A percentile compares a stretch with the other conserved stretches of the same genome.
Evolutionary conservation across 2,329 filamentous ascomycete species (phyloP).

Genomic region (Arthrobotrys conoides): DNA sequence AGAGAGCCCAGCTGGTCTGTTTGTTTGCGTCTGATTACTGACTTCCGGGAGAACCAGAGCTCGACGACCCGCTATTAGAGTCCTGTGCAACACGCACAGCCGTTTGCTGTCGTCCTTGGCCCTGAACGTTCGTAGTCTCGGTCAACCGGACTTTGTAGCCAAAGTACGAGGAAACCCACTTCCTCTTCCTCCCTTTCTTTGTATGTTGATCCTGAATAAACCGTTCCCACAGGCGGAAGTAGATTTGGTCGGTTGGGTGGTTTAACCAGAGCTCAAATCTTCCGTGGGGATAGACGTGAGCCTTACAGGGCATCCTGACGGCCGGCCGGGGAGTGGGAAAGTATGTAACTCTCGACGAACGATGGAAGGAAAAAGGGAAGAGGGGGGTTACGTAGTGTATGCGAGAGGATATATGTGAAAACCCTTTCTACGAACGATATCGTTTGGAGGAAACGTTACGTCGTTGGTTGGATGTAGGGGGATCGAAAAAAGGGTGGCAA

Average conservation of each 20-base stretch:
- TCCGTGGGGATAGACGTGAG: slow-evolving; percentile 58
- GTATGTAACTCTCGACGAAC: neutral
- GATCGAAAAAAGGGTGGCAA: neutral
- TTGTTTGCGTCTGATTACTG: neutral
- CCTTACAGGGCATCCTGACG: slow-evolving; percentile 57
- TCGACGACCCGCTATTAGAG: slow-evolving; percentile 18
- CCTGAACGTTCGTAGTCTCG: slow-evolving; percentile 31
- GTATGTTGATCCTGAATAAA: slow-evolving; percentile 59
- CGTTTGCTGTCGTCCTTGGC: slow-evolving; percentile 28
- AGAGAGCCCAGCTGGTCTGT: neutral
- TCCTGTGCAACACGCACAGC: slow-evolving; percentile 30
- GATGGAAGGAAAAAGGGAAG: neutral
- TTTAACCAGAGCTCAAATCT: slow-evolving; percentile 58
- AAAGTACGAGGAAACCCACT: slow-evolving; percentile 60
- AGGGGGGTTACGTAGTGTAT: neutral
- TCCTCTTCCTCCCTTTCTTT: slow-evolving; percentile 46
- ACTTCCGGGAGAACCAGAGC: slow-evolving; percentile 13
- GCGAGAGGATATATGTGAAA: neutral
- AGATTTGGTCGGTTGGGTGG: slow-evolving; percentile 55
- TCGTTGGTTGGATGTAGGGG: slow-evolving; percentile 18
- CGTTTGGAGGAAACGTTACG: neutral
- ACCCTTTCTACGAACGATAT: neutral
- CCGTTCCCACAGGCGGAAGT: slow-evolving; percentile 57
- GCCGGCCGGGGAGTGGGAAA: neutral
- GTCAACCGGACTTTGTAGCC: slow-evolving; percentile 53